phyloP scores from a whole-genome alignment of 1,284 basidiomycete species.

The Cryptococcus sp. region DNA sequence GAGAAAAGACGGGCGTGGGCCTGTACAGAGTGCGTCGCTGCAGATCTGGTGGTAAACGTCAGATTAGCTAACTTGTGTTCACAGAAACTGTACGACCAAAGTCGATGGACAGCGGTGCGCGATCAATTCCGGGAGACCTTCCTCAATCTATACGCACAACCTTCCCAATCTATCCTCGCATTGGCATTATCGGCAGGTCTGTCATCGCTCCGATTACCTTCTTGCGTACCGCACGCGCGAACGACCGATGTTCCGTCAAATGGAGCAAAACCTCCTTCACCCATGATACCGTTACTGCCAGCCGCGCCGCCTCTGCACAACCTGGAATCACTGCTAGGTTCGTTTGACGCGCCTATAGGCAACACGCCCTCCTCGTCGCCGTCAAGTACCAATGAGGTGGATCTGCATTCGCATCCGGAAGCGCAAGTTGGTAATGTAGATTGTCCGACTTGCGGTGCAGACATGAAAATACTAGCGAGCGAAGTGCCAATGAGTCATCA shows the following conservation, averaged over 20 bases:
- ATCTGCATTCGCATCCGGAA: constrained; percentile 37
- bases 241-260: background rate
- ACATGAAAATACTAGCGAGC: constrained; percentile 72
- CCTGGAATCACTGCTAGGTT: constrained; percentile 23
- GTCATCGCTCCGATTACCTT: constrained; percentile 79
- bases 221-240: constrained; percentile 59
- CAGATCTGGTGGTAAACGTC: background rate
- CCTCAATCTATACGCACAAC: constrained; percentile 79
- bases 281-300: constrained; percentile 30
- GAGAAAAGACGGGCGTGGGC: constrained; percentile 46
- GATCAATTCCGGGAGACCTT: constrained; percentile 79
- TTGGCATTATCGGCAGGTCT: constrained; percentile 86
- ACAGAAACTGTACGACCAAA: constrained; percentile 76
- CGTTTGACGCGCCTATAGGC: constrained; percentile 20
- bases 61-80: background rate
- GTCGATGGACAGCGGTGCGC: constrained; percentile 72
- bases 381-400: background rate
- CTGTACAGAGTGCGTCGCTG: constrained; percentile 48
- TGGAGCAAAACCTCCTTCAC: constrained; percentile 1
- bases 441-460: constrained; percentile 84
- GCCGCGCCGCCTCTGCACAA: constrained; percentile 40
- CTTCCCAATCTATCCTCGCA: constrained; percentile 79
- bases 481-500: constrained; percentile 94
- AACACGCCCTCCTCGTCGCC: constrained; percentile 7
- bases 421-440: constrained; percentile 70